Evolutionary conservation across 2,329 filamentous ascomycete species (phyloP), one percentile per base, ranked within the genome.

Genomic region (Diaporthe sp.): DNA sequence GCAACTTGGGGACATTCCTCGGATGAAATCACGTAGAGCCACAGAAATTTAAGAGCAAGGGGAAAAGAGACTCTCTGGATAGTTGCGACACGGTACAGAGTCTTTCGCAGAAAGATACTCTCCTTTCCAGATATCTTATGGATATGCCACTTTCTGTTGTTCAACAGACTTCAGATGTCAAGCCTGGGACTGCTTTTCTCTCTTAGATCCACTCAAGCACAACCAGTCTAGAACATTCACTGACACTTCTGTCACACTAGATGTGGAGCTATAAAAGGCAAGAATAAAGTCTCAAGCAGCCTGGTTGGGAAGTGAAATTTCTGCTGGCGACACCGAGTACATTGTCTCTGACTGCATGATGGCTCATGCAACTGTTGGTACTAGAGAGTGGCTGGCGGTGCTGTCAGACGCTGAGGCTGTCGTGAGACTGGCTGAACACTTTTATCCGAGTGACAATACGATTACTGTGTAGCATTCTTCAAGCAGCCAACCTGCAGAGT

Each of bases 391-490:
- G 39, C 51, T 30, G 19, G 25, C 30, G 39, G 22, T 35, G 44
- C 27, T 42, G 71, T 65, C 37, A 70, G 56, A 42, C 50, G 51
- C 27, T 42, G 73, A 75, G 61, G 50, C 70, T 72, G 59, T 61
- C 58, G 37, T 50, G 35, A 55, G 30, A 58, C 69, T 63, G 56
- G 55, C 61, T 70, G 63, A 50, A 39, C 47, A 51, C 50, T 55
- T 50, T 65, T 19, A 73, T 58, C 19, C 47, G 30, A 42, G 30
- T 59, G 37, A 37, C 44, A 51, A 13, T n/a, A 35, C 61, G 61
- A n/a, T n/a, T n/a, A n/a, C n/a, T n/a, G n/a, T n/a, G 61, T 35
- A 35, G n/a, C n/a, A 17, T 50, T 50, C 7, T 35, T 25, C 44
- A 25, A 35, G 59, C 39, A 35, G 22, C n/a, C 44, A 37, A 22